Base-by-base conservation (phyloP, 192 early-diverging fungal species). In the Coemansia sp. region DNA sequence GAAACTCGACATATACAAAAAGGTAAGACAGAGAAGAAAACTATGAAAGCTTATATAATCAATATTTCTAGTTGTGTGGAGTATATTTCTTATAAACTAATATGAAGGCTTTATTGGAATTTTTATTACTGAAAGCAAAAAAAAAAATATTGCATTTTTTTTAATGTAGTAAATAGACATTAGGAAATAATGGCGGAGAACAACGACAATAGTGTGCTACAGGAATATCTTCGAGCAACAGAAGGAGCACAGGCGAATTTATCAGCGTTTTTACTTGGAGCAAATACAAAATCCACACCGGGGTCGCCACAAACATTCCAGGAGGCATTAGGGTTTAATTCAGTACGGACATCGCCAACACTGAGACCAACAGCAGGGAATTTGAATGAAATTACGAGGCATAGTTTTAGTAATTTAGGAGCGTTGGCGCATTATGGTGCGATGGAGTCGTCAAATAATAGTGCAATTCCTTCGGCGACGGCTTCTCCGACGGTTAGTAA, bases 381-480 rank as follows among this genome's bases (percentile, higher is more conserved):
- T 17, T 14, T 46, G 21, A 39, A 21, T 14, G 55, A 27, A 2
- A 31, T 32, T 1, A 2, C 54, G 25, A 36, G 54, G 14, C 54
- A 57, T 5, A 71, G 75, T 50, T 77, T 72, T 61, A 58, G 66
- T 4, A 72, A 71, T 54, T 58, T 77, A 52, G 68, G 61, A 0
- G 74, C 74, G 21, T 42, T 76, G 32, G 63, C 51, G 1, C 63
- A 66, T 36, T 39, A 60, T 5, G 24, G 33, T 2, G 46, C 55
- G 23, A 54, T 61, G 39, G 78, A 54, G 9, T 61, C 66, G n/a
- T 63, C 70, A 17, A 54, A 54, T 22, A 61, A 66, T 36, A 80
- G 78, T 31, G 73, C 78, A 21, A 69, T 70, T 57, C 80, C 69
- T 57, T 82, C 80, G 21, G 80, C 80, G 22, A 76, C 70, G 0